phyloP scores from a whole-genome alignment of 2,329 filamentous ascomycete genomes.

The Cercospora brassicicola region DNA sequence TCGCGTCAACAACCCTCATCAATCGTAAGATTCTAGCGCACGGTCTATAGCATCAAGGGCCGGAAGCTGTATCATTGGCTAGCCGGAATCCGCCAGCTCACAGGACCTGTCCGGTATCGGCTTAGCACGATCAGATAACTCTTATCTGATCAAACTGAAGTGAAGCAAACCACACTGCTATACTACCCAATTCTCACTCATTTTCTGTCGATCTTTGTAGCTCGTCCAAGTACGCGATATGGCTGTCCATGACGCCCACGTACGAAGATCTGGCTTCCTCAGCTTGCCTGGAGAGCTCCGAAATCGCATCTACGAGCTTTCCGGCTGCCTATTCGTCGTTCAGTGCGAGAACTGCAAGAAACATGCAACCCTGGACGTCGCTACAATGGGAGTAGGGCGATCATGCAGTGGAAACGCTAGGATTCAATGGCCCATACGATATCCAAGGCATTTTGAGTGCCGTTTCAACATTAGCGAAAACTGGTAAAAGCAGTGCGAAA shows the following conservation, averaged over 20 bases:
- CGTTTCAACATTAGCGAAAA: background rate
- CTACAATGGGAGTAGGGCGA: conserved; percentile 2
- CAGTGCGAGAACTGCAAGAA: conserved; percentile 15
- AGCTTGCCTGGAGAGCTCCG: conserved; percentile 21
- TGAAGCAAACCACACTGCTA: conserved; percentile 10
- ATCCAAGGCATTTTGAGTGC: conserved; percentile 16
- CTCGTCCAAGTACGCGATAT: background rate
- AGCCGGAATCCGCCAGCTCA: background rate
- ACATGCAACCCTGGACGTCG: background rate
- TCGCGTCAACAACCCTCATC: background rate
- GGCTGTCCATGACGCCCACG: background rate
- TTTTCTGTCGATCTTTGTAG: background rate
- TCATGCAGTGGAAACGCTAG: conserved; percentile 6
- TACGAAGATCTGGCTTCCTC: conserved; percentile 10
- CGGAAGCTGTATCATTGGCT: background rate
- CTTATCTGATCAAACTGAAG: conserved; percentile 16
- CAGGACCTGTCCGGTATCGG: conserved; percentile 1
- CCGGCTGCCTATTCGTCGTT: conserved; percentile 18
- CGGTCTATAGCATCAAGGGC: background rate
- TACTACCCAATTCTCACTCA: background rate
- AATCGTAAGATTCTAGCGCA: conserved; percentile 11
- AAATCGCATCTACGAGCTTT: conserved; percentile 20
- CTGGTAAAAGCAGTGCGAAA: background rate
- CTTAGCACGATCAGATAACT: conserved; percentile 12
- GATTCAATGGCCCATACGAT: conserved; percentile 12